A percentile compares a stretch with the other conserved stretches of the same genome.
phyloP scores from a whole-genome alignment of 257 asterid species.

The Marsdenia floribunda region DNA sequence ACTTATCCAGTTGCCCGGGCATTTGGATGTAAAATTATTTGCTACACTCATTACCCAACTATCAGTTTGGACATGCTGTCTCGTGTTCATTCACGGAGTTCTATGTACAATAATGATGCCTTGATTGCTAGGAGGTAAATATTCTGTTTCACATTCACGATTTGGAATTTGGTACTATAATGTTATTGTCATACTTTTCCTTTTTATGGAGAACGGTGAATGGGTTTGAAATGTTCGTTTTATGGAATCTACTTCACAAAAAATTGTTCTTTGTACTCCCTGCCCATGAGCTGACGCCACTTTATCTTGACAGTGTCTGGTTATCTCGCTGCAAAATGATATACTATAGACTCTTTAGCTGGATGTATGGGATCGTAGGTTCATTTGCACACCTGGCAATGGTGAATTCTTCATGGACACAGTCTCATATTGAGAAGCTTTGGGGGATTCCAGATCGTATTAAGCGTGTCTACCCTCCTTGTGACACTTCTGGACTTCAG shows the following conservation, averaged over 20 bases:
- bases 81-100: slow-evolving; percentile 62
- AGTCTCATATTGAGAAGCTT: slow-evolving; percentile 75
- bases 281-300: background rate
- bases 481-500: slow-evolving; percentile 92
- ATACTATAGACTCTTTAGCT: slow-evolving; percentile 74
- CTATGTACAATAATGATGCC: slow-evolving; percentile 84
- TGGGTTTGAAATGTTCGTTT: background rate
- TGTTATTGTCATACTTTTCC: background rate
- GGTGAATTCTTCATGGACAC: slow-evolving; percentile 97
- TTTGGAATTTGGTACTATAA: background rate
- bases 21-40: slow-evolving; percentile 84
- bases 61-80: slow-evolving; percentile 96
- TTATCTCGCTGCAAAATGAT: slow-evolving; percentile 67
- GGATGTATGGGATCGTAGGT: slow-evolving; percentile 86
- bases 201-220: background rate
- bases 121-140: slow-evolving; percentile 69
- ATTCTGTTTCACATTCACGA: background rate
- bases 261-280: background rate
- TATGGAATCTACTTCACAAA: background rate
- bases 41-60: slow-evolving; percentile 95
- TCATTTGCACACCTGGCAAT: slow-evolving; percentile 77
- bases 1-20: slow-evolving; percentile 84
- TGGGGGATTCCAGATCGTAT: slow-evolving; percentile 83
- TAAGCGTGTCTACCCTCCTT: slow-evolving; percentile 86
- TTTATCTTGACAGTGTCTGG: slow-evolving; percentile 41